Percentiles rank a stretch among this genome's conserved stretches.
Conservation (phyloP, 208 protist species). For the Tritrichomonas musculus region DNA sequence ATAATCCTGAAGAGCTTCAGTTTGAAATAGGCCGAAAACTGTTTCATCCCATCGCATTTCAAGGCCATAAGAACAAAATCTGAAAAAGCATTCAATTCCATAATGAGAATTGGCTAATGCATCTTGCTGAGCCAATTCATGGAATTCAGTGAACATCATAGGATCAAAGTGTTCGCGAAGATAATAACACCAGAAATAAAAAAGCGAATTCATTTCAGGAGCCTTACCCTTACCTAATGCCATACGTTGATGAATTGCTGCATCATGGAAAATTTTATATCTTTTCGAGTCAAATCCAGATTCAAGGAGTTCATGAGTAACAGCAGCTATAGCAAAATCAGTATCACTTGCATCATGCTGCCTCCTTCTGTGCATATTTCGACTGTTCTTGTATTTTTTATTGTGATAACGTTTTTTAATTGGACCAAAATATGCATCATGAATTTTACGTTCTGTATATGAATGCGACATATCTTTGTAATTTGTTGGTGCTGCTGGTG, state of each 20-base stretch:
- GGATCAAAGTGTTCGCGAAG: not conserved
- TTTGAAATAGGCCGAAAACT: not conserved
- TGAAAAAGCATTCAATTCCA: constrained; percentile 18
- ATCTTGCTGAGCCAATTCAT: not conserved
- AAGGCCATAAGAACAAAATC: not conserved
- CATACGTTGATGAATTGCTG: not conserved
- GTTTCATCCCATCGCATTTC: not conserved
- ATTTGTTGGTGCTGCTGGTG: no score
- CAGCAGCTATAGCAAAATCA: no score
- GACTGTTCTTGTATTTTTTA: no score
- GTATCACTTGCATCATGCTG: no score
- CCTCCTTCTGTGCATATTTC: no score
- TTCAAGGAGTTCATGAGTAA: not conserved
- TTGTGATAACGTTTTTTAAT: no score
- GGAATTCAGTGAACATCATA: not conserved
- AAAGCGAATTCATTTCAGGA: not conserved
- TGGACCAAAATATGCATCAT: no score
- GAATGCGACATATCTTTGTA: no score
- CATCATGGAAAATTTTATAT: not conserved
- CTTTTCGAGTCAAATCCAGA: not conserved
- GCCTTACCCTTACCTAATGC: not conserved
- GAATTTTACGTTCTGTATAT: no score
- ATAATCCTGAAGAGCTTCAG: not conserved
- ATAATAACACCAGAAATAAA: constrained; percentile 15
- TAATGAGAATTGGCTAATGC: not conserved